Base-by-base conservation (phyloP, 306 rosid genomes). In the Cercis canadensis region DNA sequence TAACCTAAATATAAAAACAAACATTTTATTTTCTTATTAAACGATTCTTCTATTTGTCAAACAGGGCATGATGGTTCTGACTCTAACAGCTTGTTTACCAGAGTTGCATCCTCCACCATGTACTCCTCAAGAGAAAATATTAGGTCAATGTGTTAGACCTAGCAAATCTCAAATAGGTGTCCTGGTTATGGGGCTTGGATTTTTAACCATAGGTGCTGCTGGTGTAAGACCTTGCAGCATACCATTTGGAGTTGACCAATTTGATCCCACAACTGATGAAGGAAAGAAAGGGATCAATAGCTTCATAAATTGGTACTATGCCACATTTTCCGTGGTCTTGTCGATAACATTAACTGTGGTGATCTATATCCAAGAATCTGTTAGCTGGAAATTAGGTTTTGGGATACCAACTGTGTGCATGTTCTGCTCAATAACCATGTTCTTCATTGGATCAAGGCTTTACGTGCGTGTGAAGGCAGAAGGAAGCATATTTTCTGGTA, bases 141-240 rank as follows among this genome's bases (percentile, higher is more conserved):
- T 24, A 13, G 58, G 44, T 3, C 75, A 82, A 7, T 93, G 98
- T 78, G 9, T 11, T 0, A 78, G 59, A 21, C 85, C 93, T 9
- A 83, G 55, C 73, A 56, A 15, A 14, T 3, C 21, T 10, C 92
- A 92, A 7, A 16, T 89, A n/a, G 82, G 84, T n/a, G 51, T 81
- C n/a, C 39, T 89, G 19, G 0, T 84, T 21, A 1, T 85, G 54
- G 92, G 88, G 3, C 86, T 92, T 0, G 49, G 72, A 7, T 43
- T 84, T 10, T 14, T 92, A 55, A 75, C 79, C 41, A 70, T 87
- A 7, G 96, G 98, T 3, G 44, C 79, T 1, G 89, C 69, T 2
- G 96, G 98, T 8, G 76, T 92, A n/a, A 69, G 87, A n/a, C 95
- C 95, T 8, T 92, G 98, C 33, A 87, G 92, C 32, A 85, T 87